Conservation (phyloP, 1,284 basidiomycete genomes). For the Pseudozyma thailandica region DNA sequence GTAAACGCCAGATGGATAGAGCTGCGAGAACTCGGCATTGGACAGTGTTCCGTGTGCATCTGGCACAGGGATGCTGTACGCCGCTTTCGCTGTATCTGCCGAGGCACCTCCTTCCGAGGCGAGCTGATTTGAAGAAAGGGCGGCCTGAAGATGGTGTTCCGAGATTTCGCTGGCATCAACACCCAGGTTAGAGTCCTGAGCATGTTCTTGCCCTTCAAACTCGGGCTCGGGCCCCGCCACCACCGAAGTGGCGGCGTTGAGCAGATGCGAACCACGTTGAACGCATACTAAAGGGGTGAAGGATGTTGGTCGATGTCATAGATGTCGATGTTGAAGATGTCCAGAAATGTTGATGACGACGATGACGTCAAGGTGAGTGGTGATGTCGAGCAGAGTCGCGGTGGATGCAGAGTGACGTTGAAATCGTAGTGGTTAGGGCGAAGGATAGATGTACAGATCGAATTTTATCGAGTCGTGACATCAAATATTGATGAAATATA, state of each 20-base stretch:
- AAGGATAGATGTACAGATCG: slow-evolving; percentile 14
- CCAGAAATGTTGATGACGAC: not conserved
- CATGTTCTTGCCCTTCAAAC: slow-evolving; percentile 60
- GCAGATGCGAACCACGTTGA: slow-evolving; percentile 56
- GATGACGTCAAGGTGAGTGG: not conserved
- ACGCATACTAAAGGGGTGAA: slow-evolving; percentile 47
- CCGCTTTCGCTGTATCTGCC: slow-evolving; percentile 41
- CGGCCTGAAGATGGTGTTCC: slow-evolving; percentile 67
- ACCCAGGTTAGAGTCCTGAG: slow-evolving; percentile 61
- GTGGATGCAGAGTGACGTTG: not conserved
- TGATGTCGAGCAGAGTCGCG: not conserved
- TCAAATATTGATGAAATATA: slow-evolving; percentile 17
- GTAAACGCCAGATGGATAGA: slow-evolving; percentile 64
- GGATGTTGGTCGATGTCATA: slow-evolving; percentile 1
- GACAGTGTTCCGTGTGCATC: slow-evolving; percentile 58
- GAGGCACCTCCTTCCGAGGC: slow-evolving; percentile 42
- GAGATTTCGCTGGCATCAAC: slow-evolving; percentile 63
- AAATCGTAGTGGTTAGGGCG: not conserved
- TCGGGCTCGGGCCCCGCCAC: slow-evolving; percentile 58
- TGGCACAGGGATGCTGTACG: slow-evolving; percentile 67
- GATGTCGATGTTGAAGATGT: not conserved
- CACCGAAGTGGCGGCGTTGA: slow-evolving; percentile 58
- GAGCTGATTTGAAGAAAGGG: slow-evolving; percentile 65
- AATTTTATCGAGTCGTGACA: slow-evolving; percentile 11
- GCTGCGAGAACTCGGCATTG: slow-evolving; percentile 49